Evolutionary conservation across 1,284 basidiomycete species (phyloP).

Genomic region (Trametes hirsuta): DNA sequence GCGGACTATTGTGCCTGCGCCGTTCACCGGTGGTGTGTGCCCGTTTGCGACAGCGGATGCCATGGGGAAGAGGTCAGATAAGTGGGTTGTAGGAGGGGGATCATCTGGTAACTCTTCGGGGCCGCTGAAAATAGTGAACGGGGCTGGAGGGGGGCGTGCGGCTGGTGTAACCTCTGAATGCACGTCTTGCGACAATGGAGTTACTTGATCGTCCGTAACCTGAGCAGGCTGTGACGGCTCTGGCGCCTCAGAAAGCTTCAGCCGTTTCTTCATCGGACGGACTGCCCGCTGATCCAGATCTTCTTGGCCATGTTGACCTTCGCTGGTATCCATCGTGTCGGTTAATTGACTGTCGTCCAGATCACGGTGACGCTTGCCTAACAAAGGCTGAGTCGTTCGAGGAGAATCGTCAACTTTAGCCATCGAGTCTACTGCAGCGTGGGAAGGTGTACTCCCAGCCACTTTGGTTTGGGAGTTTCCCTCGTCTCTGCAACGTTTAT

Average conservation of each 20-base stretch:
- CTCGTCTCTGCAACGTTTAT: slow-evolving; percentile 13
- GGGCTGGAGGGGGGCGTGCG: slow-evolving; percentile 18
- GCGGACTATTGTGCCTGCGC: slow-evolving; percentile 32
- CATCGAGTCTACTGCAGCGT: neutral
- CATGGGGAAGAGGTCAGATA: slow-evolving; percentile 54
- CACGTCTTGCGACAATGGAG: slow-evolving; percentile 2
- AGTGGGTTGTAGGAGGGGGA: slow-evolving; percentile 39
- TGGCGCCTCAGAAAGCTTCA: slow-evolving; percentile 35
- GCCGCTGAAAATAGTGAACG: slow-evolving; percentile 36
- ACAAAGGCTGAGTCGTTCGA: slow-evolving; percentile 35
- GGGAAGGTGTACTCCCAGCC: neutral
- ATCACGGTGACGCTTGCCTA: slow-evolving; percentile 64
- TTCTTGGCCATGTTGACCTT: slow-evolving; percentile 38
- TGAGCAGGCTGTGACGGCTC: neutral
- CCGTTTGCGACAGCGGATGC: slow-evolving; percentile 30
- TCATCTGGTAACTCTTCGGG: slow-evolving; percentile 36
- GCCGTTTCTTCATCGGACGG: slow-evolving; percentile 57
- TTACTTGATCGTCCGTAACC: neutral
- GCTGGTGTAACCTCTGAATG: slow-evolving; percentile 10
- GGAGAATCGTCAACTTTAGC: slow-evolving; percentile 1
- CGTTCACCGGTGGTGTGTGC: slow-evolving; percentile 17
- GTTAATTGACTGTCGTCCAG: slow-evolving; percentile 45
- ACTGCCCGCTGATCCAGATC: slow-evolving; percentile 41
- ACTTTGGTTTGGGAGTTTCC: slow-evolving; percentile 5
- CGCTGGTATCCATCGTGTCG: slow-evolving; percentile 45